Base-by-base conservation (phyloP, 257 asterid genomes). In the Ajuga chamaepitys region DNA sequence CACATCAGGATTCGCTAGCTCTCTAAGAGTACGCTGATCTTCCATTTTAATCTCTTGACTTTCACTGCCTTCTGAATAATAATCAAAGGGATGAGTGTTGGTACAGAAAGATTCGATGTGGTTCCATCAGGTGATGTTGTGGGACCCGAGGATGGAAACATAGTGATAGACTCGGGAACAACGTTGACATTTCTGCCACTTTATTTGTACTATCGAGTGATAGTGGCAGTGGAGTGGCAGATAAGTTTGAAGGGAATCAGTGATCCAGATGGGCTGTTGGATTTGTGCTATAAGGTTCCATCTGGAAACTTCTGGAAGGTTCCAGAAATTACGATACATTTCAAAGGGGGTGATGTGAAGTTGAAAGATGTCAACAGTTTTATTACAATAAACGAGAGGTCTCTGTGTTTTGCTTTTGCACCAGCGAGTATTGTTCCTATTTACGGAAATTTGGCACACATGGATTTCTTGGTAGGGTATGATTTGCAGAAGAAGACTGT, bases 151-250 rank as follows among this genome's bases (percentile, higher is more conserved):
- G 71, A 58, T 30, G 88, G 85, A 0, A 86, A 85, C 78, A 79
- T 85, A 0, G 61, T 82, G 9, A 85, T 85, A 1, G 97, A 87
- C 42, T 78, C 91, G 0, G 97, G 95, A 3, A 87, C 91, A 0
- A 78, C 94, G 0, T 5, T 79, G 9, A 80, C 91, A 9, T 78
- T 66, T 24, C 77, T 87, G 1, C 93, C 88, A 5, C 2, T 9
- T 0, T 12, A 53, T 0, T 17, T 89, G 16, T 83, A 78, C 55
- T 0, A 6, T 0, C 17, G 68, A 9, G 44, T 87, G 4, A 67
- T 66, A 51, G 14, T 28, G 0, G 62, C 53, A 0, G 37, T 83
- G 56, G 68, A 3, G 37, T 62, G 57, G 0, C 51, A 50, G 4
- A 56, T 83, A 18, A 54, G 41, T 2, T 0, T 44, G 68, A 12